Percentiles rank a stretch among this genome's conserved stretches.
Evolutionary conservation across 2,329 filamentous ascomycete species (phyloP).

Genomic region (Ophiostoma piceae): DNA sequence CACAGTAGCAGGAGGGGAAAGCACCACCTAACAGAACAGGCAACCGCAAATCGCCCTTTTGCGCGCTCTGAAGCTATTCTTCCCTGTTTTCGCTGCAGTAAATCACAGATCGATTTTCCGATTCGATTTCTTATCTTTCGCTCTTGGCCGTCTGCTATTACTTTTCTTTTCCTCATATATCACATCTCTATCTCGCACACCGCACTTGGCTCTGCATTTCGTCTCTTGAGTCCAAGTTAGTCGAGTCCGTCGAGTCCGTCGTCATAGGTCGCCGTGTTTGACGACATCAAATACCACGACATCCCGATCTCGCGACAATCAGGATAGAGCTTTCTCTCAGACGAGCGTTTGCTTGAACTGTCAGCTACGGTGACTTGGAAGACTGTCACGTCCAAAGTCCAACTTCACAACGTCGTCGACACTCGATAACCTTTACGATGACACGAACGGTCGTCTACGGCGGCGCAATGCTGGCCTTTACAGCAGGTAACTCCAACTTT

Average conservation of each 20-base stretch:
- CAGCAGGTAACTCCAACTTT: slow-evolving; percentile 37
- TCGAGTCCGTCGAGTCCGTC: neutral
- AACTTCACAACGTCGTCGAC: neutral
- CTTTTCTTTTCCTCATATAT: neutral
- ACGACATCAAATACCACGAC: neutral
- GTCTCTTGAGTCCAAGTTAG: neutral
- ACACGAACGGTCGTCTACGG: slow-evolving; percentile 43
- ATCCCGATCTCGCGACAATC: neutral
- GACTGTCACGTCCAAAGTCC: neutral
- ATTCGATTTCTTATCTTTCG: neutral
- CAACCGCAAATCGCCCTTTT: neutral
- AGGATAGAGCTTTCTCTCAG: neutral
- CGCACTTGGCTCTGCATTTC: neutral
- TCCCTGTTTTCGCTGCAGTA: neutral
- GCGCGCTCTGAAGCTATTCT: neutral
- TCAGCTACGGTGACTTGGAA: neutral
- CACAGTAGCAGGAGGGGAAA: neutral
- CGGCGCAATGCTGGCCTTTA: slow-evolving; percentile 40
- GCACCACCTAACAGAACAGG: neutral
- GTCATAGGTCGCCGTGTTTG: neutral
- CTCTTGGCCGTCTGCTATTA: neutral
- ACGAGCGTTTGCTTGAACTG: neutral
- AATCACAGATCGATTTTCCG: neutral
- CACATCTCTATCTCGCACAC: neutral
- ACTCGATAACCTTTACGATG: slow-evolving; percentile 32